Evolutionary conservation across 495 filamentous ascomycete species (phyloP).

Genomic region (Hypoxylon crocopeplum): DNA sequence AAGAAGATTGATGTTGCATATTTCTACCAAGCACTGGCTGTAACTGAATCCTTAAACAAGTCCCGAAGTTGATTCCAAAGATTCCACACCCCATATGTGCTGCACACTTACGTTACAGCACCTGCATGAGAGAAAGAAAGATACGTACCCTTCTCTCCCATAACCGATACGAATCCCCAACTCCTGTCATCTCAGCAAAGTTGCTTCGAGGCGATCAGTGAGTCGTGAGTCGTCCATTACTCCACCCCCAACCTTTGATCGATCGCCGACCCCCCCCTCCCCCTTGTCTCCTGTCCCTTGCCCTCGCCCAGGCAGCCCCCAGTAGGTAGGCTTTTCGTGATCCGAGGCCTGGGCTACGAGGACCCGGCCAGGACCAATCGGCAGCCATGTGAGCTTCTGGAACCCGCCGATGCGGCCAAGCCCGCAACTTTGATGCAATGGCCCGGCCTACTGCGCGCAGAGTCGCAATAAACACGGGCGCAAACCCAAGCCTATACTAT

Average conservation of each 20-base stretch:
- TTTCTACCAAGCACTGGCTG: constrained; percentile 16
- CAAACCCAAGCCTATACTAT: constrained; percentile 15
- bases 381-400: constrained; percentile 32
- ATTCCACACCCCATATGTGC: constrained; percentile 3
- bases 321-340: constrained; percentile 29
- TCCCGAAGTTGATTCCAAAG: constrained; percentile 35
- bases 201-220: constrained; percentile 9
- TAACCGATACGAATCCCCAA: constrained; percentile 22
- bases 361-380: constrained; percentile 31
- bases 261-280: constrained; percentile 32
- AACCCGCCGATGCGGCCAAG: constrained; percentile 40
- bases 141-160: background rate
- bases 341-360: constrained; percentile 15
- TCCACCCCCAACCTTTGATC: constrained; percentile 28
- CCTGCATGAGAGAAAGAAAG: constrained; percentile 7
- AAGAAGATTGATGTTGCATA: constrained; percentile 20
- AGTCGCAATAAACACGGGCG: constrained; percentile 32
- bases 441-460: constrained; percentile 22
- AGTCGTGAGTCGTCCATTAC: background rate
- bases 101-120: constrained; percentile 14
- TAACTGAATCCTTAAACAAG: constrained; percentile 28
- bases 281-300: too few relatives aligned
- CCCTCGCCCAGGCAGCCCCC: too few relatives aligned
- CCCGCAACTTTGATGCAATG: constrained; percentile 30
- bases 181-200: constrained; percentile 27